Conservation (phyloP, 140 eudicot genomes). For the Stevia rebaudiana region DNA sequence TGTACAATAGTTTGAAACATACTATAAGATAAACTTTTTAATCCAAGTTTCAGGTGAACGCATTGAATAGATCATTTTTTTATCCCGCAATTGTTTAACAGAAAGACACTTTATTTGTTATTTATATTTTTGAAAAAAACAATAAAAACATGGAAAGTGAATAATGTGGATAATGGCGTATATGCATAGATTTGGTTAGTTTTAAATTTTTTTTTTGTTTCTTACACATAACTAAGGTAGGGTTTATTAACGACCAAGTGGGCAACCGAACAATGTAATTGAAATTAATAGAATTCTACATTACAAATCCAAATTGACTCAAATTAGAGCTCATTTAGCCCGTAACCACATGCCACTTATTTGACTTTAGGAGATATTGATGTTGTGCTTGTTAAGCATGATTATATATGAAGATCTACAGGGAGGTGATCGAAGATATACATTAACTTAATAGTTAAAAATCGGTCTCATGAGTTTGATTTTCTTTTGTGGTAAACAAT, state of each 20-base stretch:
- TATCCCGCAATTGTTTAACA: background rate
- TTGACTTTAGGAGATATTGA: background rate
- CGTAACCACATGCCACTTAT: background rate
- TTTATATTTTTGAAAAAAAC: background rate
- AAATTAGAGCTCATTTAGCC: background rate
- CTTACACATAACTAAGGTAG: background rate
- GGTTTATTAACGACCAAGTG: background rate
- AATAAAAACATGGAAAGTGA: background rate
- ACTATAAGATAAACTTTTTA: background rate
- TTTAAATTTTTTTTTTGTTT: background rate
- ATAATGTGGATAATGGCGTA: background rate
- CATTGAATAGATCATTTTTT: background rate
- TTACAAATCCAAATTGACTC: background rate
- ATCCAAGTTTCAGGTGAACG: background rate
- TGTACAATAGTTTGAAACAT: background rate
- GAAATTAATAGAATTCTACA: background rate
- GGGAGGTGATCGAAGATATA: conserved; percentile 5
- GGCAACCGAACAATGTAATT: background rate
- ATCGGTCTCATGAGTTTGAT: background rate
- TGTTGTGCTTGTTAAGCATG: background rate
- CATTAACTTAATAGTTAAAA: background rate
- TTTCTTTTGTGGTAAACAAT: background rate
- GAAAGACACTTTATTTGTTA: background rate
- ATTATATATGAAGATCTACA: background rate
- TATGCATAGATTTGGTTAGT: background rate